Percentiles rank a stretch among this genome's conserved stretches.
Conservation (phyloP, 164 flowering plant genomes). For the Santalum album region DNA sequence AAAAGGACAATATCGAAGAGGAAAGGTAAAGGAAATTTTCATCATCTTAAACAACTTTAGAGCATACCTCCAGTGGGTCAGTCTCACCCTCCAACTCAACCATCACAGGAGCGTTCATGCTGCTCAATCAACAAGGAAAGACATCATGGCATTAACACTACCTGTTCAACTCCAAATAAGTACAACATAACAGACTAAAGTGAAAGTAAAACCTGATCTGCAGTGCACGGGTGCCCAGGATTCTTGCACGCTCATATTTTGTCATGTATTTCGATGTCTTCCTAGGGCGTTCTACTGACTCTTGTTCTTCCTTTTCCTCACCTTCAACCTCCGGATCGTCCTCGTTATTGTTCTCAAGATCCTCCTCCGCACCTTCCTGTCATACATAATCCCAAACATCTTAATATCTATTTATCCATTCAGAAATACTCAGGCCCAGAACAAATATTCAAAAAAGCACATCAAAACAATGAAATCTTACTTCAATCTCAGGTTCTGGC, state of each 20-base stretch:
- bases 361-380: too few relatives aligned
- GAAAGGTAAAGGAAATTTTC: background rate
- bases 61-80: conserved; percentile 61
- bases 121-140: conserved; percentile 11
- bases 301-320: conserved; percentile 33
- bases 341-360: conserved; percentile 14
- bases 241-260: conserved; percentile 58
- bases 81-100: conserved; percentile 72
- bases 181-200: background rate
- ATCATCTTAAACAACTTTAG: background rate
- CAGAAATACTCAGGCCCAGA: too few relatives aligned
- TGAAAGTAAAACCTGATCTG: conserved; percentile 43
- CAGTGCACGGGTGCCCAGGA: conserved; percentile 56
- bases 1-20: background rate
- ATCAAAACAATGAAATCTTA: too few relatives aligned
- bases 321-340: conserved; percentile 37
- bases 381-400: too few relatives aligned
- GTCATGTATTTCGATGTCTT: conserved; percentile 62
- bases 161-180: background rate
- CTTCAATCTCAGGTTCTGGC: too few relatives aligned
- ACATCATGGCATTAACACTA: background rate
- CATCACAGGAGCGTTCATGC: conserved; percentile 78
- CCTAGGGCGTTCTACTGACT: conserved; percentile 25
- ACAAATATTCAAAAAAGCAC: too few relatives aligned
- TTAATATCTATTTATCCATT: too few relatives aligned